Evolutionary conservation across 2,329 filamentous ascomycete genomes (phyloP).

Genomic region (Didymella segeticola): DNA sequence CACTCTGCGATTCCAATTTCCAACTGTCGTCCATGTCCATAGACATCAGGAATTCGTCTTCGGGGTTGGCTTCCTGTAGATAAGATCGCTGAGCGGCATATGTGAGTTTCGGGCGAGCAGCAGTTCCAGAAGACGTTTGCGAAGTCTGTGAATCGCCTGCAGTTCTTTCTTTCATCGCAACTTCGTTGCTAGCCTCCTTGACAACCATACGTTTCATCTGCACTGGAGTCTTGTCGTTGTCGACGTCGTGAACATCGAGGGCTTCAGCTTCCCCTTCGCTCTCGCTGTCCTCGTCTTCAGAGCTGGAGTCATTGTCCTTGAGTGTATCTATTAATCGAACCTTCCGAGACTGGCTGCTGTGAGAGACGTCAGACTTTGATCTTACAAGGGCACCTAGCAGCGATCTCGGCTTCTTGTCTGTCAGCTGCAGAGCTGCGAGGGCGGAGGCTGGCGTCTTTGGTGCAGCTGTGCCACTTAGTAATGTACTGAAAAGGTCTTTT

Average conservation of each 20-base stretch:
- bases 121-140: slow-evolving; percentile 24
- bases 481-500: slow-evolving; percentile 41
- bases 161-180: slow-evolving; percentile 30
- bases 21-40: slow-evolving; percentile 41
- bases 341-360: slow-evolving; percentile 32
- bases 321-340: slow-evolving; percentile 43
- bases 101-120: slow-evolving; percentile 57
- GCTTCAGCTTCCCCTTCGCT: slow-evolving; percentile 32
- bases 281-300: slow-evolving; percentile 35
- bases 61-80: slow-evolving; percentile 59
- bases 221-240: not conserved
- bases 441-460: slow-evolving; percentile 40
- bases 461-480: slow-evolving; percentile 39
- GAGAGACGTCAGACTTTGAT: slow-evolving; percentile 44
- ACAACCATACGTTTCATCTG: not conserved
- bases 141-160: slow-evolving; percentile 37
- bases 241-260: not conserved
- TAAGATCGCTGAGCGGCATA: slow-evolving; percentile 67
- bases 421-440: slow-evolving; percentile 40
- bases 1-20: slow-evolving; percentile 23
- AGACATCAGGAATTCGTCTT: slow-evolving; percentile 48
- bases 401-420: slow-evolving; percentile 32
- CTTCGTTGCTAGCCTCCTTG: slow-evolving; percentile 7
- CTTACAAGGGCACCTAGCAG: slow-evolving; percentile 32
- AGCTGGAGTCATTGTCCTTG: slow-evolving; percentile 32